Conservation (phyloP, 2,329 filamentous ascomycete species). For the Rutstroemia sp. region DNA sequence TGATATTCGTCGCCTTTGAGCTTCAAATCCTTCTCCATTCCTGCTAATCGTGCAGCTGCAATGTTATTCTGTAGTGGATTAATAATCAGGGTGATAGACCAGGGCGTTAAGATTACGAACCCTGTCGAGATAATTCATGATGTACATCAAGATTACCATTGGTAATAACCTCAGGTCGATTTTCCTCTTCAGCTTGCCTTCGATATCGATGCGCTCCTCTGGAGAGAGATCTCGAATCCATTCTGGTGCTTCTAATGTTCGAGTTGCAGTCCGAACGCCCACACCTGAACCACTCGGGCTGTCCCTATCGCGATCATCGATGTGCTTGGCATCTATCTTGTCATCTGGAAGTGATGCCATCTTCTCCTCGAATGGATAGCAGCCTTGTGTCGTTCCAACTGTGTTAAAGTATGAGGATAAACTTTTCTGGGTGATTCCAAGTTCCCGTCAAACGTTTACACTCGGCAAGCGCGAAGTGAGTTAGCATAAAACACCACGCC, state of each 20-base stretch:
- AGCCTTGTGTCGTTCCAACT: not conserved
- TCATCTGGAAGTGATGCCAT: not conserved
- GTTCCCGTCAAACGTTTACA: not conserved
- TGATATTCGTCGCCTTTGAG: conserved; percentile 36
- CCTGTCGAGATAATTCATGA: conserved; percentile 57
- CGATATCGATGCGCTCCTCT: conserved; percentile 43
- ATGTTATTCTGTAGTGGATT: conserved; percentile 40
- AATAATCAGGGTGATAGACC: not conserved
- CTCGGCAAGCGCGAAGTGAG: no score
- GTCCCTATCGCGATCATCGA: not conserved
- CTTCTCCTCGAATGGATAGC: not conserved
- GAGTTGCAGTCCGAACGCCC: not conserved
- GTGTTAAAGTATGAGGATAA: no score
- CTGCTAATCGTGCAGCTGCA: conserved; percentile 45
- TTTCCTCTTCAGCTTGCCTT: conserved; percentile 53
- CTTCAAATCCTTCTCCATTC: conserved; percentile 37
- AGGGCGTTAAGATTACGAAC: not conserved
- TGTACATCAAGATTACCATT: conserved; percentile 62
- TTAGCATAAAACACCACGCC: no score
- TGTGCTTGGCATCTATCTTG: not conserved
- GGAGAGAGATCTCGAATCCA: conserved; percentile 39
- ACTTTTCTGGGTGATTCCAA: no score
- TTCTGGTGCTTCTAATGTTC: conserved; percentile 19
- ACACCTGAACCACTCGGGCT: not conserved
- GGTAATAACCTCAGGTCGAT: conserved; percentile 60